phyloP scores from a whole-genome alignment of 805 yeast species.

The Isabelozyma gotoi region DNA sequence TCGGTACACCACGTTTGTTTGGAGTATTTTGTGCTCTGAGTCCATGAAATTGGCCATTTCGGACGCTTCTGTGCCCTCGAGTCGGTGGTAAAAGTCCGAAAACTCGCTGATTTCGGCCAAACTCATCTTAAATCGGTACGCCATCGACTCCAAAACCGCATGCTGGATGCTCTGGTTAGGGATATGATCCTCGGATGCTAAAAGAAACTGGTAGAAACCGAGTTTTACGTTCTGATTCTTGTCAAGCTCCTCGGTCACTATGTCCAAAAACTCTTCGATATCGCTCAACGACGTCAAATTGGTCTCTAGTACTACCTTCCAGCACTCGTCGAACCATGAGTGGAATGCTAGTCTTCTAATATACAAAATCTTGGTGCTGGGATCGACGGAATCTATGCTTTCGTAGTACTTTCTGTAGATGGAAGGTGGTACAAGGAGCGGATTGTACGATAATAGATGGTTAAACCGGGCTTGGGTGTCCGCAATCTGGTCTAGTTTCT shows the following conservation, averaged over 20 bases:
- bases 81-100: background rate
- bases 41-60: background rate
- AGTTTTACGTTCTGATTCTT: slow-evolving; percentile 17
- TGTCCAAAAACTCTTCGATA: slow-evolving; percentile 35
- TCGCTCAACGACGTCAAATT: slow-evolving; percentile 29
- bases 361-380: slow-evolving; percentile 17
- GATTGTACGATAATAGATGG: slow-evolving; percentile 17
- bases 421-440: slow-evolving; percentile 28
- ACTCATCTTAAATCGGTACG: slow-evolving; percentile 10
- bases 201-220: slow-evolving; percentile 25
- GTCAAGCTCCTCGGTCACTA: slow-evolving; percentile 17
- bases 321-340: slow-evolving; percentile 26
- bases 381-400: slow-evolving; percentile 16
- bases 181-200: slow-evolving; percentile 14
- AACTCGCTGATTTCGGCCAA: slow-evolving; percentile 5
- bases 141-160: slow-evolving; percentile 18
- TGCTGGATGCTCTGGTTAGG: slow-evolving; percentile 11
- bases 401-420: slow-evolving; percentile 19
- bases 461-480: background rate
- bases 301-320: slow-evolving; percentile 27
- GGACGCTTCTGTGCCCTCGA: background rate
- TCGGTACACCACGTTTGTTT: background rate
- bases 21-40: background rate
- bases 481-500: background rate
- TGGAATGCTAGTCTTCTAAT: slow-evolving; percentile 31